Conservation (phyloP, 2,329 filamentous ascomycete genomes). For the Massarina eburnea region DNA sequence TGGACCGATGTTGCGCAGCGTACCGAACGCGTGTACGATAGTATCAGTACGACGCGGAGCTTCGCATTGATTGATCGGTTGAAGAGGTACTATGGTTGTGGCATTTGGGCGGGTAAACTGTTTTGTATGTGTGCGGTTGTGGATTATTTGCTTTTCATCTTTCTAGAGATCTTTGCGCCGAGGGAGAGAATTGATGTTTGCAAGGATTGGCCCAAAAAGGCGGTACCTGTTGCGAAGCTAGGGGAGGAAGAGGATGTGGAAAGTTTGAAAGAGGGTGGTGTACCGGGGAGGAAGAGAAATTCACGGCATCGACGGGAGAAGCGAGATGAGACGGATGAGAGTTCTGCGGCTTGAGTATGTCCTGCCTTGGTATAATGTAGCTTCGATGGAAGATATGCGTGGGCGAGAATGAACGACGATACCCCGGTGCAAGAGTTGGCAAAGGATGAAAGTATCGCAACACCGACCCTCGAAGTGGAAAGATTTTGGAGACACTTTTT, state of each 20-base stretch:
- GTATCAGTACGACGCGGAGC: constrained; percentile 84
- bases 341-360: background rate
- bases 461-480: too few relatives aligned
- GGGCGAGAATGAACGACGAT: constrained; percentile 2
- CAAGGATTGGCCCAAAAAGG: constrained; percentile 86
- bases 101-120: constrained; percentile 96
- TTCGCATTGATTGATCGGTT: constrained; percentile 92
- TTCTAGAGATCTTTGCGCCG: constrained; percentile 85
- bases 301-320: constrained; percentile 29
- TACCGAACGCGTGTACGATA: constrained; percentile 93
- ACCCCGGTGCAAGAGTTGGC: background rate
- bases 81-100: constrained; percentile 96
- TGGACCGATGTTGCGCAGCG: constrained; percentile 95
- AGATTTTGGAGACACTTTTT: too few relatives aligned
- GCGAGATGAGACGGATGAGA: constrained; percentile 21
- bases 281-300: constrained; percentile 28
- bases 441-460: background rate
- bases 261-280: constrained; percentile 9
- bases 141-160: constrained; percentile 87
- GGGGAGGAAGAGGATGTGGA: constrained; percentile 11
- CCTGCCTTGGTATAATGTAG: too few relatives aligned
- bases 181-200: constrained; percentile 85
- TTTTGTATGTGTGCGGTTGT: constrained; percentile 94
- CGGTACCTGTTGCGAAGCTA: constrained; percentile 11
- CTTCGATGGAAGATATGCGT: too few relatives aligned